phyloP scores from a whole-genome alignment of 768 basidiomycete genomes.

The Mycena alexandri region DNA sequence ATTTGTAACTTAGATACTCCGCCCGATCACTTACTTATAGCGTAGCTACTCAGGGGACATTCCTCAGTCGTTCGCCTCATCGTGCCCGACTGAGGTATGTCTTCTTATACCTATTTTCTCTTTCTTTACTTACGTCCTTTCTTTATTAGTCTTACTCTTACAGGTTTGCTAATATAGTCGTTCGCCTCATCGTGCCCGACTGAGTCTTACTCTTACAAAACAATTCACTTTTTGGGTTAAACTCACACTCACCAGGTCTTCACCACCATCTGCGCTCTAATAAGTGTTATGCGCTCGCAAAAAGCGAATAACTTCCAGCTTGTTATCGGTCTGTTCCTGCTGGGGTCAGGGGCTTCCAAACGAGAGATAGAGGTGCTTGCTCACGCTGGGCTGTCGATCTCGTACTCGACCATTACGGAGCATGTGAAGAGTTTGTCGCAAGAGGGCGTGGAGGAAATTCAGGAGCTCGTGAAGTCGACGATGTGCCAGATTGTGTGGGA shows the following conservation, averaged over 20 bases:
- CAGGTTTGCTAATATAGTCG: too few species aligned
- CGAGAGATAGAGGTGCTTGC: slow-evolving; percentile 36
- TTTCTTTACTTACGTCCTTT: too few species aligned
- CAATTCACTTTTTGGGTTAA: too few species aligned
- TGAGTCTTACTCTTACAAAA: too few species aligned
- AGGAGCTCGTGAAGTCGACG: slow-evolving; percentile 34
- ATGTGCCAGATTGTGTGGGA: slow-evolving; percentile 43
- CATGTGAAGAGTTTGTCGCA: slow-evolving; percentile 30
- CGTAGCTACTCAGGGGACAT: too few species aligned
- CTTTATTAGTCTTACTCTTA: too few species aligned
- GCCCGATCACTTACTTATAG: too few species aligned
- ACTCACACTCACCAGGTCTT: slow-evolving; percentile 24
- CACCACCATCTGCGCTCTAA: slow-evolving; percentile 32
- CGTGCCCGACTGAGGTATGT: too few species aligned
- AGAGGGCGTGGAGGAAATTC: slow-evolving; percentile 24
- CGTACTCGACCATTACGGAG: slow-evolving; percentile 13
- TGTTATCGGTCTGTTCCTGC: slow-evolving; percentile 32
- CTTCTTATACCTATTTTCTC: too few species aligned
- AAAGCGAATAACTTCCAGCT: slow-evolving; percentile 36
- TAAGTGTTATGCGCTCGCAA: slow-evolving; percentile 29
- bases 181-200: too few species aligned
- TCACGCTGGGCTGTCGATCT: slow-evolving; percentile 33
- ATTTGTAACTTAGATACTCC: too few species aligned
- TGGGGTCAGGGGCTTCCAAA: slow-evolving; percentile 34
- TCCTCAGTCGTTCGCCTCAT: too few species aligned